Evolutionary conservation across 2,329 filamentous ascomycete species (phyloP), one percentile per base, ranked within the genome.

Genomic region (Aurifilum marmelostoma): DNA sequence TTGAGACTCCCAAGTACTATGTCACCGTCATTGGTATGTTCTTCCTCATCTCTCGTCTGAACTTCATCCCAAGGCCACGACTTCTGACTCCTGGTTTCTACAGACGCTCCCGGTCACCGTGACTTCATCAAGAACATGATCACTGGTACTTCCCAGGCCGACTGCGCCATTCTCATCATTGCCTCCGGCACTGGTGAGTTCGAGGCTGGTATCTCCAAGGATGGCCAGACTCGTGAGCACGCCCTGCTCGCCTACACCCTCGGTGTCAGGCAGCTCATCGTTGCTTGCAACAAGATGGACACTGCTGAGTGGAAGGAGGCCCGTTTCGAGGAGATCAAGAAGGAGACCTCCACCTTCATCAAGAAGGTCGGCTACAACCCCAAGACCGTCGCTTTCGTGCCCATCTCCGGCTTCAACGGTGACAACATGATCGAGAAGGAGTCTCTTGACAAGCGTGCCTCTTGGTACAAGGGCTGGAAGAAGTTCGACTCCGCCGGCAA

Each of bases 41-140:
- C 52, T 2, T 11, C 50, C 29, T 32, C 58, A 9, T 27, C 69
- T 56, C 7, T 9, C 18, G 18, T n/a, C n/a, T n/a, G n/a, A n/a
- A n/a, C n/a, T n/a, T n/a, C n/a, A n/a, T n/a, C n/a, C n/a, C n/a
- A n/a, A n/a, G n/a, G n/a, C n/a, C n/a, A n/a, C n/a, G n/a, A n/a
- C n/a, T 71, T 73, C 76, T 77, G 71, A 75, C 69, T 12, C 50
- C 6, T 63, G 5, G 43, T 54, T 3, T 54, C 34, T 21, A 12
- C 76, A 92, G 93, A 99, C 82, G 96, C 96, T 84, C 96, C 96
- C 81, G 96, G 96, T 87, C 96, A 99, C 88, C 95, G 96, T 96
- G 96, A 99, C 83, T 99, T 98, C 91, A 98, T 99, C 93, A 99
- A 99, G 95, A 99, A 98, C 94, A 99, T 99, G 96, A 99, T 99